phyloP scores from a whole-genome alignment of 495 filamentous ascomycete genomes.

The Neurospora sp. region DNA sequence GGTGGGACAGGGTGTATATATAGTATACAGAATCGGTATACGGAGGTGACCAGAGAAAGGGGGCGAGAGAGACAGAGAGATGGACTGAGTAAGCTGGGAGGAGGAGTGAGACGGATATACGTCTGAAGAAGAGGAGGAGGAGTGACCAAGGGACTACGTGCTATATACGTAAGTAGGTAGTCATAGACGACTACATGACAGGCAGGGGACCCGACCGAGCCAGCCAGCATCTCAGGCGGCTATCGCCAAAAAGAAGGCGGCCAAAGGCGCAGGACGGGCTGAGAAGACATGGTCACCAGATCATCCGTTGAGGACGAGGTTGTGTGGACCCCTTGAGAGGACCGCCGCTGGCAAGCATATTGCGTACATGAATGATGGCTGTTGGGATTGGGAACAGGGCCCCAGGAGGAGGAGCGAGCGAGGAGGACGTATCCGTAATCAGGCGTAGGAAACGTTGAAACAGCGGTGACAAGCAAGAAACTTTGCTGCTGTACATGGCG shows the following conservation, averaged over 20 bases:
- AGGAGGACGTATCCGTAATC: background rate
- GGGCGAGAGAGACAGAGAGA: background rate
- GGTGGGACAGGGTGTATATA: conserved; percentile 2
- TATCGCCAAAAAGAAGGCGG: conserved; percentile 4
- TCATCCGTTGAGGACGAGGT: conserved; percentile 21
- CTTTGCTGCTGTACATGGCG: background rate
- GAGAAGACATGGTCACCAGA: conserved; percentile 25
- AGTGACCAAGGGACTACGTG: background rate
- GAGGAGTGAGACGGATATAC: background rate
- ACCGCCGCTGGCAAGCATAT: background rate
- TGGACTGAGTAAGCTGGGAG: conserved; percentile 4
- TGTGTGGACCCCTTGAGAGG: conserved; percentile 20
- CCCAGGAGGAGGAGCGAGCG: background rate
- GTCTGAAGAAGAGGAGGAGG: background rate
- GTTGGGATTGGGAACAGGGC: background rate
- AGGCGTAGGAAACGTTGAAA: background rate
- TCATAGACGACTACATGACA: background rate
- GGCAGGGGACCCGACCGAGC: background rate
- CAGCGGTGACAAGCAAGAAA: background rate
- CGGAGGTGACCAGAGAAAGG: background rate
- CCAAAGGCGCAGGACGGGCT: conserved; percentile 21
- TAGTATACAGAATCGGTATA: background rate
- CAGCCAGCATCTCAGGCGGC: background rate
- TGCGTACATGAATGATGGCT: background rate
- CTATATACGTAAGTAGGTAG: background rate